These are phyloP conservation scores for Coelastrella sp. DNA, from an alignment of 139 green algal genomes.

Conservation along the genomic window DNA sequence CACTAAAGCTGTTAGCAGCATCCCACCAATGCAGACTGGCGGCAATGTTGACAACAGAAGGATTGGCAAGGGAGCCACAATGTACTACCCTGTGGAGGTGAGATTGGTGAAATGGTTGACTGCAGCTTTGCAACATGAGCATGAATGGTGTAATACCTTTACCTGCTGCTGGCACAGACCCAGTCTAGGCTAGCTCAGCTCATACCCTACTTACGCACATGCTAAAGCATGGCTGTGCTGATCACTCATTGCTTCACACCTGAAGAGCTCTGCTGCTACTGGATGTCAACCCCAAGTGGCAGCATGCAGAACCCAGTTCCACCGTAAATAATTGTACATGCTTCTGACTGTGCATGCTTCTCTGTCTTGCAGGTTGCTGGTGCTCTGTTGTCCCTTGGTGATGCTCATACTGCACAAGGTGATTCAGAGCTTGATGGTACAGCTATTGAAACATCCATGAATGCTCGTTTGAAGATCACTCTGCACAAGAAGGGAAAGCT, in stretches of 20 bases:
- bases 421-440: conserved; percentile 75
- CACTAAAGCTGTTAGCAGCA: conserved; percentile 53
- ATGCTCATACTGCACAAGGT: conserved; percentile 73
- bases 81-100: conserved; percentile 76
- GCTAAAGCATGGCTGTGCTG: too few species aligned
- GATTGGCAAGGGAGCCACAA: conserved; percentile 65
- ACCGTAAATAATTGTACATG: not conserved
- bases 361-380: conserved; percentile 59
- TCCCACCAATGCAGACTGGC: conserved; percentile 60
- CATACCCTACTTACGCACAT: too few species aligned
- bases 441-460: conserved; percentile 78
- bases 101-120: not conserved
- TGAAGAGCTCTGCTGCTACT: too few species aligned
- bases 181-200: too few species aligned
- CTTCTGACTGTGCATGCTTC: too few species aligned
- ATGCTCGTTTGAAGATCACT: conserved; percentile 72
- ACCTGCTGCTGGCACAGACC: not conserved
- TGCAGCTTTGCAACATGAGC: not conserved
- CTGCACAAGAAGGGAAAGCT: conserved; percentile 68
- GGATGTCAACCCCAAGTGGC: too few species aligned
- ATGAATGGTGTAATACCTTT: not conserved
- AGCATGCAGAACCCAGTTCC: not conserved
- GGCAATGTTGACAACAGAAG: conserved; percentile 80
- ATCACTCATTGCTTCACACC: too few species aligned
- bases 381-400: conserved; percentile 73